phyloP scores from a whole-genome alignment of 306 rosid genomes.

The Sindora glabra region DNA sequence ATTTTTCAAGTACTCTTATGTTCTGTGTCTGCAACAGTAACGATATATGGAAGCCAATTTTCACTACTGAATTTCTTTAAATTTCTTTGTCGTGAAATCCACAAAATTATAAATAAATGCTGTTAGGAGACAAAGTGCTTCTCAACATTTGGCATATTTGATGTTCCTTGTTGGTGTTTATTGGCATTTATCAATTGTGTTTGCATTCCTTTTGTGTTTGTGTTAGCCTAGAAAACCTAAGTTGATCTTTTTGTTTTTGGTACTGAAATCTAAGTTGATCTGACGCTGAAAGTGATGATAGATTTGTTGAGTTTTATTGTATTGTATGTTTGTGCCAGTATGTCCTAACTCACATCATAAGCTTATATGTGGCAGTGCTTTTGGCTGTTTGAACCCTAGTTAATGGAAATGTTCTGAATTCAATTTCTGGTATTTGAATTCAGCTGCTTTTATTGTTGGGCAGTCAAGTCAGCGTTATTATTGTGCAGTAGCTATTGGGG shows the following conservation, averaged over 20 bases:
- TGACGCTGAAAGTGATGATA: too few species aligned
- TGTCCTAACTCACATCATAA: too few species aligned
- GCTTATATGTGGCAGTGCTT: constrained; percentile 8
- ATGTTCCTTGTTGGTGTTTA: constrained; percentile 1
- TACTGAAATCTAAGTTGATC: too few species aligned
- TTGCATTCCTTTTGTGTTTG: constrained; percentile 9
- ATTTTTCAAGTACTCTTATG: background rate
- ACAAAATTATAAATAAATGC: background rate
- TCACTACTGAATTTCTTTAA: background rate
- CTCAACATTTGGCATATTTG: background rate
- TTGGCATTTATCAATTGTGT: background rate
- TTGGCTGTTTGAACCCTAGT: constrained; percentile 17
- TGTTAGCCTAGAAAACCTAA: background rate
- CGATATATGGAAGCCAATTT: background rate
- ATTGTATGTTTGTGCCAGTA: background rate
- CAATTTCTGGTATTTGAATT: constrained; percentile 92
- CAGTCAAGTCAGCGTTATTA: constrained; percentile 92
- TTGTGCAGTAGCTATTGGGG: constrained; percentile 91
- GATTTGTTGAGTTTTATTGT: too few species aligned
- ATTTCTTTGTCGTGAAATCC: constrained; percentile 5
- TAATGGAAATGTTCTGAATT: constrained; percentile 67
- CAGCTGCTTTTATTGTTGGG: constrained; percentile 99
- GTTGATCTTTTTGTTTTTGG: too few species aligned
- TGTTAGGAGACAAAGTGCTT: constrained; percentile 5
- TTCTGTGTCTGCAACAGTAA: background rate